Evolutionary conservation across 1,139 yeast species (phyloP).

Genomic region (Candida sojae): DNA sequence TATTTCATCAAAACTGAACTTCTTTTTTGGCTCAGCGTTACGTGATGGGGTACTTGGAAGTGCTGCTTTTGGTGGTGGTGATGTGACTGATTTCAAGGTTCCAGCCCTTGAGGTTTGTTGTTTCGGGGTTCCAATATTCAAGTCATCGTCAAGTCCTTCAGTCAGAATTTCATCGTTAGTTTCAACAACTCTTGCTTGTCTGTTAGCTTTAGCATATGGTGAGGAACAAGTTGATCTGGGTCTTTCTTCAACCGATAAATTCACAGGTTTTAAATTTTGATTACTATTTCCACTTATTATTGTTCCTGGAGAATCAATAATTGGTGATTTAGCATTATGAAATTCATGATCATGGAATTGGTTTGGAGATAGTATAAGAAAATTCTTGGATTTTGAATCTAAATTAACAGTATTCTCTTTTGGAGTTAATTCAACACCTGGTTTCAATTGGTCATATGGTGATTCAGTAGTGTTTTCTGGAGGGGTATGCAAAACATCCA

Average conservation of each 20-base stretch:
- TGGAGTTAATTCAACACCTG: conserved; percentile 25
- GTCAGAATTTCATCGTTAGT: conserved; percentile 30
- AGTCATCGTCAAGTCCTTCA: conserved; percentile 18
- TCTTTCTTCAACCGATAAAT: conserved; percentile 18
- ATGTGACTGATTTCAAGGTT: conserved; percentile 15
- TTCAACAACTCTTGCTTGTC: conserved; percentile 51
- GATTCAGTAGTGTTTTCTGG: conserved; percentile 3
- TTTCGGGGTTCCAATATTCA: conserved; percentile 17
- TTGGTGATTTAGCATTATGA: conserved; percentile 23
- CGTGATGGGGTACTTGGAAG: conserved; percentile 29
- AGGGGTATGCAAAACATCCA: conserved; percentile 22
- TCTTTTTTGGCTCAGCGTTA: conserved; percentile 5
- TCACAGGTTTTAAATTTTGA: conserved; percentile 5
- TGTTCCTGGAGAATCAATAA: conserved; percentile 11
- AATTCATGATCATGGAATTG: conserved; percentile 40
- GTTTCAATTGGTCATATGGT: conserved; percentile 20
- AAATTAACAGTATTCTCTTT: conserved; percentile 4
- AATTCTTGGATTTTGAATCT: conserved; percentile 22
- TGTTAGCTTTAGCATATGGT: conserved; percentile 46
- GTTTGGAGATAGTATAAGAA: conserved; percentile 43
- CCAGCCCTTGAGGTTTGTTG: conserved; percentile 2
- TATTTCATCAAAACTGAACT: conserved; percentile 12
- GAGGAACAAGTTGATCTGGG: conserved; percentile 34
- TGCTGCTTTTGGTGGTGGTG: conserved; percentile 40
- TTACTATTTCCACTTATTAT: conserved; percentile 6